phyloP scores from a whole-genome alignment of 2,329 filamentous ascomycete species.

The Cercospora janseana region DNA sequence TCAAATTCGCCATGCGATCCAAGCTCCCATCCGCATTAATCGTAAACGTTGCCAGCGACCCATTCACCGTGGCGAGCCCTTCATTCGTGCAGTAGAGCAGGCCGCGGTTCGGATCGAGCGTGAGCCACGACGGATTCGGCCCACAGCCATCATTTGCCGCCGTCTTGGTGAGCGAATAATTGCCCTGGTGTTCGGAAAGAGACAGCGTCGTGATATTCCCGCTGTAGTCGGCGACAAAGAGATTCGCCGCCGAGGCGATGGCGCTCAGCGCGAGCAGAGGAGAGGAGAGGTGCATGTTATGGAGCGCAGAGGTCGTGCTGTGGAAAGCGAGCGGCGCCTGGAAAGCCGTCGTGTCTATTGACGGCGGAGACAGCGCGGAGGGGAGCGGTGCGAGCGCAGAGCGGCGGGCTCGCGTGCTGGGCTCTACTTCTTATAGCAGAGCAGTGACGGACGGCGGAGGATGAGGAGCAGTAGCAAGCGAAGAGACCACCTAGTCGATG shows the following conservation, averaged over 20 bases:
- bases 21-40: constrained; percentile 43
- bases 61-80: constrained; percentile 49
- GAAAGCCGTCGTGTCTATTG: not conserved
- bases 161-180: constrained; percentile 45
- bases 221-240: constrained; percentile 47
- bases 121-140: constrained; percentile 60
- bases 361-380: not conserved
- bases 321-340: not conserved
- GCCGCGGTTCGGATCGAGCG: constrained; percentile 51
- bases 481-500: too few species aligned
- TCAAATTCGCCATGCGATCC: constrained; percentile 36
- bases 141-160: constrained; percentile 52
- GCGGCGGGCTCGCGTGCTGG: too few species aligned
- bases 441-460: too few species aligned
- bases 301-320: not conserved
- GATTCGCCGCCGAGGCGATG: constrained; percentile 37
- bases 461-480: too few species aligned
- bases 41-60: constrained; percentile 47
- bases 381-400: too few species aligned
- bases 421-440: too few species aligned
- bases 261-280: constrained; percentile 24
- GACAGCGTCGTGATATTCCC: constrained; percentile 46
- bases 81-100: constrained; percentile 63
- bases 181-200: constrained; percentile 33
- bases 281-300: constrained; percentile 19